Evolutionary conservation across 306 rosid genomes (phyloP).

Genomic region (Biancaea sappan): DNA sequence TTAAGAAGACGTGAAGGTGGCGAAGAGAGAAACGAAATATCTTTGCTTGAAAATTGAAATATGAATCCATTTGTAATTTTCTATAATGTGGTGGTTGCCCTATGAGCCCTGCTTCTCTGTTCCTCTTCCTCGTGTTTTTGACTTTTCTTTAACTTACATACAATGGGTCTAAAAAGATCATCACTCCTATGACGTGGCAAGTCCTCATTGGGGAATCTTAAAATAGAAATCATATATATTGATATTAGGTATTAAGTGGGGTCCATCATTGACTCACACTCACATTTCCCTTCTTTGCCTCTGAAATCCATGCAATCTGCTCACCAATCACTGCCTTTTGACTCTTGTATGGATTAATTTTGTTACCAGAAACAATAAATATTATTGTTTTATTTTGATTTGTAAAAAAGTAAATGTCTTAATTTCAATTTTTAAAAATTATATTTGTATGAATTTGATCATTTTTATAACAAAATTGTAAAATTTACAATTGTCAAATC

Average conservation of each 20-base stretch:
- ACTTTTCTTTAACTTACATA: slow-evolving; percentile 4
- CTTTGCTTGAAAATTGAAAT: no score
- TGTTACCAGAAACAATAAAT: no score
- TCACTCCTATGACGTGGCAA: slow-evolving; percentile 2
- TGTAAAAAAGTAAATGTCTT: no score
- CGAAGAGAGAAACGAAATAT: background rate
- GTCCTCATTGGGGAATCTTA: slow-evolving; percentile 13
- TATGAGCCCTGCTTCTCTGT: slow-evolving; percentile 10
- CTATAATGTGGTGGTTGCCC: slow-evolving; percentile 24
- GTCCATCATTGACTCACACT: slow-evolving; percentile 19
- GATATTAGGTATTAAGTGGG: slow-evolving; percentile 1
- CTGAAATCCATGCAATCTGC: slow-evolving; percentile 31
- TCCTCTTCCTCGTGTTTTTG: slow-evolving; percentile 13
- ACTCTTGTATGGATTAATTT: no score
- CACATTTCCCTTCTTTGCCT: no score
- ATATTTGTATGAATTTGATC: no score
- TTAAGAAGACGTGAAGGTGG: background rate
- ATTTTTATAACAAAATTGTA: no score
- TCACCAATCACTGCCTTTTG: no score
- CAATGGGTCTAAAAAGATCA: background rate
- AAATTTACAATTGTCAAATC: no score
- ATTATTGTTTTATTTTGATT: no score
- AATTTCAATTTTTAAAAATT: no score
- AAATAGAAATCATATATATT: background rate
- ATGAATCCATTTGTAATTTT: slow-evolving; percentile 28